Evolutionary conservation across 2,329 filamentous ascomycete genomes (phyloP), one percentile per base, ranked within the genome.

Genomic region (Venturia aucupariae): DNA sequence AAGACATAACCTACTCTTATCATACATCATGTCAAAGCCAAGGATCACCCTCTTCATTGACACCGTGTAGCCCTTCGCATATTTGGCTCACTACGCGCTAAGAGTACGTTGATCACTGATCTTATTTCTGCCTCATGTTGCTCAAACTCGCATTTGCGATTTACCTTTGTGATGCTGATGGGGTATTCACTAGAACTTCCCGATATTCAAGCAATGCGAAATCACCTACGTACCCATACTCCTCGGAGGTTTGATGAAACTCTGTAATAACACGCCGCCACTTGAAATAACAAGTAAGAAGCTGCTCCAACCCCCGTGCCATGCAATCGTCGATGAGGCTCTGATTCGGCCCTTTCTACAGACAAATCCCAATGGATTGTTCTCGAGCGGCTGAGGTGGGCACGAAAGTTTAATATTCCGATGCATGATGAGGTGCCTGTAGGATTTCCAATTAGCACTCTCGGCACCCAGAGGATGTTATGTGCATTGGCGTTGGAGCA

Each of bases 301-400:
- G 41, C 27, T 46, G 32, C 1, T 41, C 63, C 61, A 39, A 32
- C n/a, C 60, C 64, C 15, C 42, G 30, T 63, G 30, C 51, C 51
- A 30, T 51, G 46, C 46, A 57, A 57, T 35, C 51, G 51, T 57
- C 51, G 51, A 57, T 57, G 30, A 57, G 51, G 30, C 27, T 57
- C 51, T 57, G 19, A 57, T 35, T 57, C 27, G 24, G 24, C 46
- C 27, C 27, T 38, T 61, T 54, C 46, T 19, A 5, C 67, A 84
- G 83, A 87, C 74, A 87, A 87, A 73, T 80, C 79, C 70, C 77
- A 79, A 72, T 87, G 81, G 80, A 82, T 85, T 65, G 71, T 77
- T 42, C 63, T 65, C 15, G 83, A 87, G 68, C 81, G 84, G 19
- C 55, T 72, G 24, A 82, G 84, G 65, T 85, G 81, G 81, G 75